phyloP scores from a whole-genome alignment of 2,329 filamentous ascomycete genomes.

The Penicillium oxalicum region DNA sequence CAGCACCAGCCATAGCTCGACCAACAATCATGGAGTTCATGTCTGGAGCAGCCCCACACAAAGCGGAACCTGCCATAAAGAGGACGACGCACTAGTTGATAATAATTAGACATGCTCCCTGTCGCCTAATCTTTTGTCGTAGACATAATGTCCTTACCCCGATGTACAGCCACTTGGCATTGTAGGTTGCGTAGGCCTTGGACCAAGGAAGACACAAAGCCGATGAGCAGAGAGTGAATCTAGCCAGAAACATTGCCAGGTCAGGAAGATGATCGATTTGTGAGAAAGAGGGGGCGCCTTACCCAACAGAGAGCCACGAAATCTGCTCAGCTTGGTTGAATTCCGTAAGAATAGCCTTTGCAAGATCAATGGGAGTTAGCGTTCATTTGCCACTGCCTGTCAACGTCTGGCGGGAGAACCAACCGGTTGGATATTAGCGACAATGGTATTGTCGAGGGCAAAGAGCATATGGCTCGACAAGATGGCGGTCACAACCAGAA shows the following conservation, averaged over 20 bases:
- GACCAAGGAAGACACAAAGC: constrained; percentile 25
- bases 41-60: constrained; percentile 39
- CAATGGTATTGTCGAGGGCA: constrained; percentile 42
- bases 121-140: too few species aligned
- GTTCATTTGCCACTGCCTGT: constrained; percentile 20
- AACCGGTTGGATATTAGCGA: constrained; percentile 42
- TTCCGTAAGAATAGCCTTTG: neutral
- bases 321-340: neutral
- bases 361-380: constrained; percentile 28
- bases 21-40: constrained; percentile 42
- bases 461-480: constrained; percentile 19
- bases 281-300: neutral
- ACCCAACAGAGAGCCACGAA: neutral
- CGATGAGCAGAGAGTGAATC: neutral
- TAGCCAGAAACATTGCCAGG: constrained; percentile 36
- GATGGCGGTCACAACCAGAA: constrained; percentile 1
- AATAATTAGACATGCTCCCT: too few species aligned
- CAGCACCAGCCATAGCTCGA: constrained; percentile 16
- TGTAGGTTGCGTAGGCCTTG: constrained; percentile 36
- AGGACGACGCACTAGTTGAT: constrained; percentile 11
- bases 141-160: too few species aligned
- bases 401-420: too few species aligned
- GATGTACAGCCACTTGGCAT: constrained; percentile 39
- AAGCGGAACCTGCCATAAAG: constrained; percentile 23
- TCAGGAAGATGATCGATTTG: constrained; percentile 41